A percentile compares a stretch with the other conserved stretches of the same genome.
phyloP scores from a whole-genome alignment of 768 basidiomycete genomes.

The Suillus plorans region DNA sequence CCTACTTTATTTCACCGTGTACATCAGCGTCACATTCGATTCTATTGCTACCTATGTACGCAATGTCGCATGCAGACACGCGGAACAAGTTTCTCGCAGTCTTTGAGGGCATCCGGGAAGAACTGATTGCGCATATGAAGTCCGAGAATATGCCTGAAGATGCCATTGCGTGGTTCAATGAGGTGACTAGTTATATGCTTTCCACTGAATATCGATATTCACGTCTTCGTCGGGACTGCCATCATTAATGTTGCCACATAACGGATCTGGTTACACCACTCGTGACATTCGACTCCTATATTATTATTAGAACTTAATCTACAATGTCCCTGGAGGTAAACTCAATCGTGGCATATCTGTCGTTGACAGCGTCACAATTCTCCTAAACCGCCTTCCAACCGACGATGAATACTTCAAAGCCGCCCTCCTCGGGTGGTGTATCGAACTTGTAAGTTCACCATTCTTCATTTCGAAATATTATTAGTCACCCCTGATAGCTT shows the following conservation, averaged over 20 bases:
- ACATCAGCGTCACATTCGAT: not conserved
- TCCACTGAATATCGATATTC: not conserved
- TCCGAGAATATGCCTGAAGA: slow-evolving; percentile 79
- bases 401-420: slow-evolving; percentile 89
- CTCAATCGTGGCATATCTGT: slow-evolving; percentile 95
- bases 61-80: slow-evolving; percentile 35
- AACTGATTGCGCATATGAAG: slow-evolving; percentile 69
- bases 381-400: slow-evolving; percentile 65
- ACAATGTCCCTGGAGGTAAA: slow-evolving; percentile 96
- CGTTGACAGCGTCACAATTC: slow-evolving; percentile 87
- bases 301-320: slow-evolving; percentile 68
- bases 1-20: not conserved
- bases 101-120: slow-evolving; percentile 70
- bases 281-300: slow-evolving; percentile 2
- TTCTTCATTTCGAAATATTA: not conserved
- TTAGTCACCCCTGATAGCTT: slow-evolving; percentile 47
- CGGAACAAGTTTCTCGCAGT: slow-evolving; percentile 70
- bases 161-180: slow-evolving; percentile 80
- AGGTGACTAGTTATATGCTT: slow-evolving; percentile 46
- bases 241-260: not conserved
- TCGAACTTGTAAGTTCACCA: slow-evolving; percentile 75
- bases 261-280: not conserved
- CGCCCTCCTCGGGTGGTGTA: slow-evolving; percentile 91
- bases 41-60: not conserved
- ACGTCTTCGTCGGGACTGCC: not conserved